Evolutionary conservation across 106 monocot species (phyloP), one percentile per base, ranked within the genome.

Genomic region (Allium cepa): DNA sequence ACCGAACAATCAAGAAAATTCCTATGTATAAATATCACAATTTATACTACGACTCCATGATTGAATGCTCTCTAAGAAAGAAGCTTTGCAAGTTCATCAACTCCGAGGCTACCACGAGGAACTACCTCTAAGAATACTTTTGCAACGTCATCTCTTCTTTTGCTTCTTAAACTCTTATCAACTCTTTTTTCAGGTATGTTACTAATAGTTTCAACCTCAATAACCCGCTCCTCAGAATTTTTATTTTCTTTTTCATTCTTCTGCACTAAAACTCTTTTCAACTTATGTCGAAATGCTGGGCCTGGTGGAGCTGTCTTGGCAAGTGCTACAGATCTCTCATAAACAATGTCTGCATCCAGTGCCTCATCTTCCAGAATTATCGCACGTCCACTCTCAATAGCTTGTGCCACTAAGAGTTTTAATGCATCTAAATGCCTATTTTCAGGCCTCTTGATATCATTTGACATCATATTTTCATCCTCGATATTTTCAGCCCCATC

Each of bases 41-140:
- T 36, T 36, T 36, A 36, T 36, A 4, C 4, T 36, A 36, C 36
- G 4, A 36, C 3, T 36, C 36, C 4, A 36, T 5, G 36, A 36
- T 36, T 36, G 36, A 36, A 36, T 36, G 36, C 36, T 36, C 56
- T 53, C 55, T 71, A 91, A 60, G 78, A 73, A 56, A 90, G 72
- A 26, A 99, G 77, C 71, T 93, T 93, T 67, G 99, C 93, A 49
- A 99, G 85, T 77, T 93, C 92, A 78, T 99, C 97, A 28, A 99
- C 75, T 70, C 80, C 71, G 55, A 99, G 78, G 57, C 80, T 99
- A 16, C 92, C 92, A 73, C 69, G 82, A 8, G 89, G 87, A 36
- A 87, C 72, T 16, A 73, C 71, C 63, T 79, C 79, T 48, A 72
- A 47, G 48, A 83, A 59, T 36, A 64, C 63, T 9, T 67, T 26